Conservation (phyloP, 345 rosid species). For the Zanthoxylum bungeanum region DNA sequence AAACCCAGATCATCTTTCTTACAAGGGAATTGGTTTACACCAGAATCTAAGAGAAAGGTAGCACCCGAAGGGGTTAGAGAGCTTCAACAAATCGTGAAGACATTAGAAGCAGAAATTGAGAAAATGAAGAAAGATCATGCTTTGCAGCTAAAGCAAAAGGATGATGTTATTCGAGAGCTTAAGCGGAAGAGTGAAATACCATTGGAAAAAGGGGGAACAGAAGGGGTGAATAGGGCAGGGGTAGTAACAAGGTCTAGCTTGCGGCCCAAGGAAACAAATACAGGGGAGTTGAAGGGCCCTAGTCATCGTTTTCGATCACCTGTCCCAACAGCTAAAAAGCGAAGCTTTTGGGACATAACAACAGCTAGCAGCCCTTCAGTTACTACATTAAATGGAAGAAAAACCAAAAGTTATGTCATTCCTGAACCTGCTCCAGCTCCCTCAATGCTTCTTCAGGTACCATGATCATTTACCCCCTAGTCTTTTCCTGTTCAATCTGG, state of each 20-base stretch:
- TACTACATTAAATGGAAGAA: constrained; percentile 51
- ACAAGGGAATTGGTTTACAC: constrained; percentile 68
- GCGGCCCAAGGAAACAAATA: constrained; percentile 52
- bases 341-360: constrained; percentile 92
- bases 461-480: neutral
- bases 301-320: constrained; percentile 82
- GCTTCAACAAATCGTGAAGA: constrained; percentile 58
- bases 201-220: constrained; percentile 25
- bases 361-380: constrained; percentile 70
- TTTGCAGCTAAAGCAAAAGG: constrained; percentile 71
- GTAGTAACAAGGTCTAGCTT: constrained; percentile 54
- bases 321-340: constrained; percentile 60
- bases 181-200: constrained; percentile 46
- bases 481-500: neutral
- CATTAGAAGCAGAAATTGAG: constrained; percentile 69
- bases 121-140: constrained; percentile 76
- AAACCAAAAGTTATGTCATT: constrained; percentile 66
- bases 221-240: constrained; percentile 47
- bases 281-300: constrained; percentile 67
- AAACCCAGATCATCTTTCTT: constrained; percentile 70
- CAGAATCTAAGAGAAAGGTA: constrained; percentile 55
- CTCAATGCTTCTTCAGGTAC: constrained; percentile 92
- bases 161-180: constrained; percentile 53
- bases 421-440: constrained; percentile 56
- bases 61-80: constrained; percentile 54